A percentile compares a stretch with the other conserved stretches of the same genome.
Conservation (phyloP, 129 eudicot species). For the Escallonia rubra region DNA sequence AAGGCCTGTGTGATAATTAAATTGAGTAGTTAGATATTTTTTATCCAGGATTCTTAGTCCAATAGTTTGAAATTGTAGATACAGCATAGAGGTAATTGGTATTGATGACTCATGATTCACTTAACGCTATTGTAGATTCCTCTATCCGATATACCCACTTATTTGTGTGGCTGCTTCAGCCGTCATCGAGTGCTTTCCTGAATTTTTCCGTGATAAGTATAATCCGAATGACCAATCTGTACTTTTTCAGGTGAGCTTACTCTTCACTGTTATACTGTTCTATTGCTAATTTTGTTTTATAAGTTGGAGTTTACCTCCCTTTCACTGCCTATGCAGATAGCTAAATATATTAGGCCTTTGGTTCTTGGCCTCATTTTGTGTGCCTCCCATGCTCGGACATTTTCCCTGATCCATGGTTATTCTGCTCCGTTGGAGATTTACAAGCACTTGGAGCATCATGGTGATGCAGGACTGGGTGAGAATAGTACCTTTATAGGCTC, state of each 20-base stretch:
- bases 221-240: constrained; percentile 41
- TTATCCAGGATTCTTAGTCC: too few relatives aligned
- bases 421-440: constrained; percentile 89
- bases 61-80: too few relatives aligned
- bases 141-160: constrained; percentile 96
- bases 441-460: constrained; percentile 92
- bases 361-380: constrained; percentile 71
- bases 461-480: constrained; percentile 74
- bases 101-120: too few relatives aligned
- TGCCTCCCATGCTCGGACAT: constrained; percentile 84
- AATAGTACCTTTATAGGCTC: background rate
- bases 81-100: too few relatives aligned
- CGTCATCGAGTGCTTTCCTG: constrained; percentile 87
- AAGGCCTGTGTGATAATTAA: too few relatives aligned
- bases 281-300: background rate
- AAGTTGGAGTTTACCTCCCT: constrained; percentile 12
- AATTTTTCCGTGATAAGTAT: constrained; percentile 65
- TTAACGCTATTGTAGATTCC: constrained; percentile 67
- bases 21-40: too few relatives aligned
- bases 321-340: constrained; percentile 43
- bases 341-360: constrained; percentile 69
- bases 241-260: constrained; percentile 40
- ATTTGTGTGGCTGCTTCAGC: constrained; percentile 96
- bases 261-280: background rate
- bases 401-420: constrained; percentile 87